Conservation (phyloP, 2,329 filamentous ascomycete genomes). For the Alternaria gansuensis region DNA sequence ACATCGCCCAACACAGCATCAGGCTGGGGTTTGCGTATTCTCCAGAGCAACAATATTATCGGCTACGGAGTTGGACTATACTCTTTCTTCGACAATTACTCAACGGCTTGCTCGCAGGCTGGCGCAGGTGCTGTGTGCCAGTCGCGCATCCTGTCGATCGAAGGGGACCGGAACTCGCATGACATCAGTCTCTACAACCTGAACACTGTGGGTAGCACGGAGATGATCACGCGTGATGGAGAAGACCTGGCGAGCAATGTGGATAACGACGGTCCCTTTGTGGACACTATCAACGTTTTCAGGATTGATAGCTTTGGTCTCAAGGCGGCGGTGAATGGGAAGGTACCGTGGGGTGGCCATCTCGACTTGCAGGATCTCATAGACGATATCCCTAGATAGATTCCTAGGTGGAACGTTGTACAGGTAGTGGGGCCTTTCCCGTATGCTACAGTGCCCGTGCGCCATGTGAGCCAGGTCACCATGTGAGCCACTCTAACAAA, state of each 20-base stretch:
- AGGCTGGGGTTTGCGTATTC: constrained; percentile 72
- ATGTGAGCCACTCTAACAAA: too few relatives aligned
- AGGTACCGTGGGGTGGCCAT: neutral
- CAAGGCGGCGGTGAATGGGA: neutral
- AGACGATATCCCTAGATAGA: neutral
- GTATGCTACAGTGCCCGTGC: too few relatives aligned
- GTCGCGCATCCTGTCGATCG: constrained; percentile 59
- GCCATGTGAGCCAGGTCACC: too few relatives aligned
- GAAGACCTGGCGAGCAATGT: constrained; percentile 54
- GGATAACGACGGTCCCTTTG: constrained; percentile 60
- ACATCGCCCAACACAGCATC: constrained; percentile 47
- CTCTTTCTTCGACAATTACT: constrained; percentile 73
- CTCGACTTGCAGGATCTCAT: neutral
- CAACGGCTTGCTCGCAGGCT: constrained; percentile 43
- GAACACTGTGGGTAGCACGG: constrained; percentile 58
- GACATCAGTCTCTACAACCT: constrained; percentile 58
- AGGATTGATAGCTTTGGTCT: constrained; percentile 31
- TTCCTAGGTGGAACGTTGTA: neutral
- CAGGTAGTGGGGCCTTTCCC: neutral
- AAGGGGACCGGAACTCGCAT: constrained; percentile 47
- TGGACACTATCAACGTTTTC: constrained; percentile 49
- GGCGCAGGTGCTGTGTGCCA: constrained; percentile 56
- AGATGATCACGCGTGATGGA: constrained; percentile 59
- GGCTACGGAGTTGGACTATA: constrained; percentile 73
- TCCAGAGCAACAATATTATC: constrained; percentile 64